A percentile compares a stretch with the other conserved stretches of the same genome.
phyloP scores from a whole-genome alignment of 306 rosid genomes.

The Abrus precatorius region DNA sequence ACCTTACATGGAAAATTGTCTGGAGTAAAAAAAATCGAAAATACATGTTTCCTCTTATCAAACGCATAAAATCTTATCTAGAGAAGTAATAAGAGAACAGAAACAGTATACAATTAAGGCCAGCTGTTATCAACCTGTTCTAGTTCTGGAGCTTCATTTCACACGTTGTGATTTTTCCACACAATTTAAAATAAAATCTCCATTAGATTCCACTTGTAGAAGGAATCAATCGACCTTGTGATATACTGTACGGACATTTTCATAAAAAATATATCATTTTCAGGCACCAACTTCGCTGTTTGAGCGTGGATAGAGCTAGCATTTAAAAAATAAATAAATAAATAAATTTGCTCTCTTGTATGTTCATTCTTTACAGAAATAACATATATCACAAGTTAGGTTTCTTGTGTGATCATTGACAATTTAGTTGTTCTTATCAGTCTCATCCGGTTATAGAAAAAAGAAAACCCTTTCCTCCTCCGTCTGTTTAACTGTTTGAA shows the following conservation, averaged over 20 bases:
- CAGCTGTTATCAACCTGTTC: conserved; percentile 26
- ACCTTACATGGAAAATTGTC: conserved; percentile 15
- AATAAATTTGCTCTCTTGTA: not conserved
- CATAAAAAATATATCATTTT: conserved; percentile 26
- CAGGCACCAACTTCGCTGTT: conserved; percentile 39
- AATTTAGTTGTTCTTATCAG: not conserved
- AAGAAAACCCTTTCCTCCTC: not conserved
- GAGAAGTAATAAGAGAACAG: too few relatives aligned
- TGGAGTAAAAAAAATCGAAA: not conserved
- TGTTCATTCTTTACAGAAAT: conserved; percentile 2
- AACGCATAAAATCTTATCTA: not conserved
- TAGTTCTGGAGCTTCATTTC: conserved; percentile 19
- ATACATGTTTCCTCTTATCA: not conserved
- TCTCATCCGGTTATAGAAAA: not conserved
- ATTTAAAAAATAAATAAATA: conserved; percentile 14
- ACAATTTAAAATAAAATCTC: not conserved
- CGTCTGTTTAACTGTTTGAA: not conserved
- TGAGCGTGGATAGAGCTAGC: not conserved
- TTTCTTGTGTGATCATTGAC: conserved; percentile 8
- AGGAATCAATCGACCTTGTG: conserved; percentile 33
- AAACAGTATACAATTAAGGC: not conserved
- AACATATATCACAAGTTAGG: not conserved
- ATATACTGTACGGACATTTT: conserved; percentile 32
- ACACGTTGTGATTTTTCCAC: conserved; percentile 14
- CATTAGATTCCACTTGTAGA: not conserved